These are phyloP conservation scores for Psilocybe cubensis DNA, from an alignment of 768 basidiomycete genomes.

Conservation along the genomic window DNA sequence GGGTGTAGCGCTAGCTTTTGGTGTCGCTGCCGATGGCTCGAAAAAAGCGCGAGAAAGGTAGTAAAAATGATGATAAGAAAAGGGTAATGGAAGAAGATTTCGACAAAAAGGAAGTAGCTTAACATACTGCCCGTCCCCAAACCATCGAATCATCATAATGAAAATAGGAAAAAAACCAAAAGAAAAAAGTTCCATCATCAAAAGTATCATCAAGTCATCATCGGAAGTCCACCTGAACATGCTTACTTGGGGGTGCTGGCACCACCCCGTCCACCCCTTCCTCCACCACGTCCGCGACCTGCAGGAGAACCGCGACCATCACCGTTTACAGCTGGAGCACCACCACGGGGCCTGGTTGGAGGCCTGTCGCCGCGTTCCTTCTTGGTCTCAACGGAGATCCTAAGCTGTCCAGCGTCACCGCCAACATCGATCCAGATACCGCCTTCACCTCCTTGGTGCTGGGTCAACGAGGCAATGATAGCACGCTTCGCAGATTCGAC, in stretches of 20 bases:
- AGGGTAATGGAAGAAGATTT: constrained; percentile 5
- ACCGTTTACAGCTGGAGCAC: constrained; percentile 36
- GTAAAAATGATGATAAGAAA: constrained; percentile 2
- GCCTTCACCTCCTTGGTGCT: constrained; percentile 81
- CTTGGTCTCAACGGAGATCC: constrained; percentile 84
- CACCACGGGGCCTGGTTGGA: constrained; percentile 64
- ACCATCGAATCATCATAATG: not conserved
- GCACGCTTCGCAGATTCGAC: constrained; percentile 86
- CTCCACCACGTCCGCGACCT: constrained; percentile 28
- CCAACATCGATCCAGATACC: constrained; percentile 80
- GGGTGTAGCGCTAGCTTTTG: constrained; percentile 3
- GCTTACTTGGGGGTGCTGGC: constrained; percentile 21
- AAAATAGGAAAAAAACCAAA: not conserved
- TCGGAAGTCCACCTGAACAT: not conserved
- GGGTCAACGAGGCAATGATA: constrained; percentile 72
- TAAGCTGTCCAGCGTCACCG: constrained; percentile 49
- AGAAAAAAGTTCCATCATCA: not conserved
- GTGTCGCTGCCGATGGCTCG: constrained; percentile 14
- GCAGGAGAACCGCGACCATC: constrained; percentile 35
- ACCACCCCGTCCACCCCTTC: constrained; percentile 28
- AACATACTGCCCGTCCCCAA: not conserved
- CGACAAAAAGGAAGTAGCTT: not conserved
- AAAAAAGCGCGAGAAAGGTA: not conserved
- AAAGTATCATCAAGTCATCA: not conserved
- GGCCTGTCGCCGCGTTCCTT: constrained; percentile 92